Evolutionary conservation across 2,329 filamentous ascomycete species (phyloP).

Genomic region (Rhinocladiella similis): DNA sequence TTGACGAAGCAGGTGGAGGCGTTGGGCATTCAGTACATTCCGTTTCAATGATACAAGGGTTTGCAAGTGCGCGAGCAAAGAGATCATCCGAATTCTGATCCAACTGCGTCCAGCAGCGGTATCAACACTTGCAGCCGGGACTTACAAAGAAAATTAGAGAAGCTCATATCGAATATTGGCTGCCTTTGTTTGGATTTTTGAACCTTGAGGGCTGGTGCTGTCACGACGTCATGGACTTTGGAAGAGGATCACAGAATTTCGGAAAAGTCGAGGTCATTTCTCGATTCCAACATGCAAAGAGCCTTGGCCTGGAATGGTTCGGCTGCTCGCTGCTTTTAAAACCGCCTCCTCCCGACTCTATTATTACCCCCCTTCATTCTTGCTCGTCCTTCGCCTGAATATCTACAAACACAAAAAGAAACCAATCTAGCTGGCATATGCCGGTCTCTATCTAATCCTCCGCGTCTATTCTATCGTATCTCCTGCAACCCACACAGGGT

Average conservation of each 20-base stretch:
- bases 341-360: no score
- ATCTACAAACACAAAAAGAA: background rate
- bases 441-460: background rate
- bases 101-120: background rate
- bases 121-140: background rate
- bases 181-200: background rate
- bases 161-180: background rate
- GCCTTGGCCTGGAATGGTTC: no score
- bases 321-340: no score
- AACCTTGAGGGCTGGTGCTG: background rate
- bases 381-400: no score
- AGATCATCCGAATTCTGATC: constrained; percentile 7
- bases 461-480: background rate
- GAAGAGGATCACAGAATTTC: background rate
- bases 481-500: background rate
- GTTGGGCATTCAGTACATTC: background rate
- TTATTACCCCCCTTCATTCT: no score
- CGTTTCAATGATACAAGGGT: background rate
- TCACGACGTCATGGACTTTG: constrained; percentile 21
- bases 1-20: background rate
- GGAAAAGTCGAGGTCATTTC: no score
- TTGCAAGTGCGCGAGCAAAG: background rate
- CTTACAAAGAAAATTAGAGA: background rate
- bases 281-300: no score
- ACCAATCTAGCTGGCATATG: background rate